Conservation (phyloP, 805 yeast genomes). For the Kazachstania kunashirensis region DNA sequence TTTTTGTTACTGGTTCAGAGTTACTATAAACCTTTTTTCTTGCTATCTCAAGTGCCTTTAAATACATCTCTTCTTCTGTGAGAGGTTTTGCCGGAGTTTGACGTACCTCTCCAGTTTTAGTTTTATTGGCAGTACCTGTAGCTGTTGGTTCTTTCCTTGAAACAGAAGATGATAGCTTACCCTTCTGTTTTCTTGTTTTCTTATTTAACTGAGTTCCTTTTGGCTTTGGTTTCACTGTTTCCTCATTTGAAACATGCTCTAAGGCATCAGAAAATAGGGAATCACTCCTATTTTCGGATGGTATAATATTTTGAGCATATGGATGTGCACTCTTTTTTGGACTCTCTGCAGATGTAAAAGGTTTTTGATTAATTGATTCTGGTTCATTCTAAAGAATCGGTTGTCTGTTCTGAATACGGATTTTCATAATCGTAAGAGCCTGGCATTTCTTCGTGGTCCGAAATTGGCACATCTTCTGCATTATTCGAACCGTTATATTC, state of each 20-base stretch:
- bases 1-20: background rate
- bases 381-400: constrained; percentile 2
- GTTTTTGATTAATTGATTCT: no score
- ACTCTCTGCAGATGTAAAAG: no score
- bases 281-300: constrained; percentile 11
- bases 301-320: constrained; percentile 5
- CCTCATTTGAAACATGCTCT: constrained; percentile 13
- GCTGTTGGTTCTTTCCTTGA: background rate
- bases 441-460: background rate
- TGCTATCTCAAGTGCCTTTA: constrained; percentile 47
- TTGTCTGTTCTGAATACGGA: constrained; percentile 3
- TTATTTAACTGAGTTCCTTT: background rate
- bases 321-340: constrained; percentile 1
- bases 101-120: background rate
- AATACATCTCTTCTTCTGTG: constrained; percentile 41
- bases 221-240: background rate
- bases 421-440: background rate
- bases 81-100: constrained; percentile 7
- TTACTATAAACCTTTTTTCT: constrained; percentile 41
- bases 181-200: background rate
- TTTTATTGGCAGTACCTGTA: background rate
- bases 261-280: constrained; percentile 24
- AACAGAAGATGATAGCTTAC: no score
- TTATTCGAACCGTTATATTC: no score
- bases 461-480: no score